These are phyloP conservation scores for Plasmodium gonderi DNA, from an alignment of 169 alveolate species.

Conservation along the genomic window DNA sequence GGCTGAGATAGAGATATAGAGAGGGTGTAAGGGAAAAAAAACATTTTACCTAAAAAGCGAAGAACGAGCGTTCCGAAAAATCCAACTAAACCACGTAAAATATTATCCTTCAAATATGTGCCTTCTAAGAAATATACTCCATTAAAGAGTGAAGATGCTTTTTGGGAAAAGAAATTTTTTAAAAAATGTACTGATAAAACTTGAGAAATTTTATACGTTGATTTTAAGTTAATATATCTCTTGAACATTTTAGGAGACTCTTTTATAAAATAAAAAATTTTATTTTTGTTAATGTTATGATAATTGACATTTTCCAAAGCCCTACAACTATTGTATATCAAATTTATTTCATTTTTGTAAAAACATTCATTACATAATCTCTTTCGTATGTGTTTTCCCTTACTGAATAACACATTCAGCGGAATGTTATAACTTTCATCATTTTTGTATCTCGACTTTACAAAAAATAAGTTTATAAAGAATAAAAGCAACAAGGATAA, in stretches of 20 bases:
- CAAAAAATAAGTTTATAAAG: constrained; percentile 55
- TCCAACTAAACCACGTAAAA: neutral
- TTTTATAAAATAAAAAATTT: constrained; percentile 8
- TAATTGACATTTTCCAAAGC: constrained; percentile 41
- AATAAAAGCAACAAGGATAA: constrained; percentile 23
- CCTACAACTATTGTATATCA: constrained; percentile 56
- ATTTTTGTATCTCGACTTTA: constrained; percentile 32
- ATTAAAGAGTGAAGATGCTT: neutral
- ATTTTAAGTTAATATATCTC: constrained; percentile 10
- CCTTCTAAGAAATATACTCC: neutral
- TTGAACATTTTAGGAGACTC: constrained; percentile 25
- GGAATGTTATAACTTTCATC: constrained; percentile 33
- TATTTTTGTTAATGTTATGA: neutral
- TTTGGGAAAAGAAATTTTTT: neutral
- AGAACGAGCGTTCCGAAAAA: constrained; percentile 29
- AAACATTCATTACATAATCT: constrained; percentile 66
- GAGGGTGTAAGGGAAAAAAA: too few relatives aligned
- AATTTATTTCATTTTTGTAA: constrained; percentile 51
- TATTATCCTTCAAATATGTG: neutral
- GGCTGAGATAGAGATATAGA: too few relatives aligned
- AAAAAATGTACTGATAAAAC: neutral
- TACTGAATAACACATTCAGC: constrained; percentile 30
- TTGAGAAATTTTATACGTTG: neutral
- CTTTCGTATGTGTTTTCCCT: constrained; percentile 40
- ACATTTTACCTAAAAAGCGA: constrained; percentile 5